A percentile compares a stretch with the other conserved stretches of the same genome.
phyloP scores from a whole-genome alignment of 2,329 filamentous ascomycete genomes.

The Phyllosticta citribraziliensis region DNA sequence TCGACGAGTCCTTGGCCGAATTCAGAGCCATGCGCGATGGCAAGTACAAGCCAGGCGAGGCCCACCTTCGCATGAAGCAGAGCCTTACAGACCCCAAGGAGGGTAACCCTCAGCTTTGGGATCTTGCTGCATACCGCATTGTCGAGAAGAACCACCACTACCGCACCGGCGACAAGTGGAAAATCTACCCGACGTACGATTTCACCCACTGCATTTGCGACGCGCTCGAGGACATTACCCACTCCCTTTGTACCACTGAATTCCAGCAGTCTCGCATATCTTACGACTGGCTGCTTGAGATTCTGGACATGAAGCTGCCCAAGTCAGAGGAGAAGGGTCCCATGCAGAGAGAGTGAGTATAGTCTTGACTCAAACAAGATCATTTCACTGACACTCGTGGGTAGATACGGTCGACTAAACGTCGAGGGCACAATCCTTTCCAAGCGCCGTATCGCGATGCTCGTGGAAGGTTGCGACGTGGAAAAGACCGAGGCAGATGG shows the following conservation, averaged over 20 bases:
- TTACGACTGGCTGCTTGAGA: constrained; percentile 84
- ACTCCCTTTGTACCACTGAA: constrained; percentile 88
- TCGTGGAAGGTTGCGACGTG: constrained; percentile 56
- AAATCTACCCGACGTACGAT: constrained; percentile 92
- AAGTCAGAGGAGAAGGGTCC: constrained; percentile 44
- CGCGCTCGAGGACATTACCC: constrained; percentile 84
- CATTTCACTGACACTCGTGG: constrained; percentile 11
- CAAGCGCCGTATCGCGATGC: constrained; percentile 71
- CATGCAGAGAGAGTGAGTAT: constrained; percentile 74
- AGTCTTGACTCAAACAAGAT: background rate
- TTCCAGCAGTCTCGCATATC: constrained; percentile 76
- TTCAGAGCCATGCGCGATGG: constrained; percentile 88
- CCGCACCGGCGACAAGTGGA: constrained; percentile 74
- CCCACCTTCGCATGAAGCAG: constrained; percentile 89
- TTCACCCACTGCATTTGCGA: constrained; percentile 87
- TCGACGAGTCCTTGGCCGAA: constrained; percentile 68
- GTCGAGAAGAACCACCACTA: constrained; percentile 64
- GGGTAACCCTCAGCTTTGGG: constrained; percentile 94
- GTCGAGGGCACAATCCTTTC: constrained; percentile 77
- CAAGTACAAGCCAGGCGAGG: constrained; percentile 76
- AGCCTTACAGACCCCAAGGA: constrained; percentile 51
- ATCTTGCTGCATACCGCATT: constrained; percentile 82
- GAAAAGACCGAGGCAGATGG: constrained; percentile 36
- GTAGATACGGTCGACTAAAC: constrained; percentile 56
- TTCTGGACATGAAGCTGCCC: constrained; percentile 69